Conservation (phyloP, 1,284 basidiomycete species). For the Wolfiporia cocos region DNA sequence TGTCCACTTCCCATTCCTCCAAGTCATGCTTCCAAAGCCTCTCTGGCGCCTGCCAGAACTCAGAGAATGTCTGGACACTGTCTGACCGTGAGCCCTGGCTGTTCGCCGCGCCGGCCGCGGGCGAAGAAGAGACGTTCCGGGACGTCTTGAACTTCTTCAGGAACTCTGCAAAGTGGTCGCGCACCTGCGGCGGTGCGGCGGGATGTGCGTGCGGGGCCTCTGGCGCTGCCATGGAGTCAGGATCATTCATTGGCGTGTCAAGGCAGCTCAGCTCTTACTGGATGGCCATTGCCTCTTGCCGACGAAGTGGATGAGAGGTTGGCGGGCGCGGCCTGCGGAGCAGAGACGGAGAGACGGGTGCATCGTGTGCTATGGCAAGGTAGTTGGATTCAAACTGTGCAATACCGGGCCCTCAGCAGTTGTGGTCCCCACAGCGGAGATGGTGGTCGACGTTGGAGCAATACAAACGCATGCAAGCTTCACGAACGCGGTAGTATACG, state of each 20-base stretch:
- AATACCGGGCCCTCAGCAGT: too few relatives aligned
- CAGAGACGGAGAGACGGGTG: slow-evolving; percentile 40
- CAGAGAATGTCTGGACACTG: slow-evolving; percentile 38
- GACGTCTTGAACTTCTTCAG: slow-evolving; percentile 40
- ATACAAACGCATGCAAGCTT: too few relatives aligned
- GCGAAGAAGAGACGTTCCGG: slow-evolving; percentile 2
- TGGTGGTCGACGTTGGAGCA: too few relatives aligned
- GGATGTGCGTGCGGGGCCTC: slow-evolving; percentile 69
- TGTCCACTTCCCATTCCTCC: slow-evolving; percentile 70
- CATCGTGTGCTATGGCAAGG: slow-evolving; percentile 29
- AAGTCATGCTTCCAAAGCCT: slow-evolving; percentile 61
- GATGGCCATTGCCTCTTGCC: slow-evolving; percentile 63
- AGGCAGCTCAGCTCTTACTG: slow-evolving; percentile 31
- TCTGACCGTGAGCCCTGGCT: slow-evolving; percentile 13
- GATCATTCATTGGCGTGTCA: slow-evolving; percentile 1
- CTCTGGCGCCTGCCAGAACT: slow-evolving; percentile 80
- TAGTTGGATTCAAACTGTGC: too few relatives aligned
- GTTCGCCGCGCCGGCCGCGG: slow-evolving; percentile 18
- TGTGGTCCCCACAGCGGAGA: too few relatives aligned
- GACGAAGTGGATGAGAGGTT: slow-evolving; percentile 76
- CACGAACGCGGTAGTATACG: too few relatives aligned
- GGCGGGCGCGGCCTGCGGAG: slow-evolving; percentile 34
- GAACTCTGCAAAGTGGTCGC: slow-evolving; percentile 56
- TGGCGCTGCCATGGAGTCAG: slow-evolving; percentile 35
- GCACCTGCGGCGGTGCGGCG: slow-evolving; percentile 65